phyloP scores from a whole-genome alignment of 495 filamentous ascomycete genomes.

The Trypethelium eluteriae region DNA sequence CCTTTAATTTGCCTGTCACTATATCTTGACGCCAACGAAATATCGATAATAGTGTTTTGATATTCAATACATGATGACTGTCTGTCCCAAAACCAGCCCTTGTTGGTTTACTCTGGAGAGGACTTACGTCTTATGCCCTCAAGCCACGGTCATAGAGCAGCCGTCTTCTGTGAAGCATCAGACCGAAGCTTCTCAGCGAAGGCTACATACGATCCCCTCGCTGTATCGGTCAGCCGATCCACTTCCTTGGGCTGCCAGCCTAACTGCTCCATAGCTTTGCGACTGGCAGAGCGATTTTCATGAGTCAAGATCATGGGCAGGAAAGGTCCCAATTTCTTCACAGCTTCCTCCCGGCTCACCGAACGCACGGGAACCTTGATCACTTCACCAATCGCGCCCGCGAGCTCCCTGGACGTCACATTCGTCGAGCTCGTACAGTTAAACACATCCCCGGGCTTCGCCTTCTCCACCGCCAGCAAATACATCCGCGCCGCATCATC shows the following conservation, averaged over 20 bases:
- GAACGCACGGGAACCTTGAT: conserved; percentile 26
- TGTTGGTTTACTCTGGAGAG: too few species aligned
- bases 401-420: conserved; percentile 30
- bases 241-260: conserved; percentile 33
- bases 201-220: conserved; percentile 20
- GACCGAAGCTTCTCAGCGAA: conserved; percentile 19
- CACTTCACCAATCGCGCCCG: conserved; percentile 29
- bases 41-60: too few species aligned
- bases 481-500: conserved; percentile 40
- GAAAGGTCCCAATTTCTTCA: conserved; percentile 24
- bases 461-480: conserved; percentile 34
- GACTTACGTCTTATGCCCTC: background rate
- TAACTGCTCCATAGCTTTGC: conserved; percentile 34
- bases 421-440: conserved; percentile 28
- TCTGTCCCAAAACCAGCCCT: background rate
- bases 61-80: too few species aligned
- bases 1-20: too few species aligned
- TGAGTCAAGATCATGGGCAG: conserved; percentile 28
- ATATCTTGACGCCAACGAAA: too few species aligned
- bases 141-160: background rate
- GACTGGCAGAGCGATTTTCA: conserved; percentile 29
- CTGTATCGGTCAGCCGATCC: conserved; percentile 32
- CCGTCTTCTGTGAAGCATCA: background rate
- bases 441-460: conserved; percentile 28
- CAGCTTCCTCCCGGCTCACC: conserved; percentile 27